Conservation (phyloP, 208 protist genomes). For the Tritrichomonas foetus region DNA sequence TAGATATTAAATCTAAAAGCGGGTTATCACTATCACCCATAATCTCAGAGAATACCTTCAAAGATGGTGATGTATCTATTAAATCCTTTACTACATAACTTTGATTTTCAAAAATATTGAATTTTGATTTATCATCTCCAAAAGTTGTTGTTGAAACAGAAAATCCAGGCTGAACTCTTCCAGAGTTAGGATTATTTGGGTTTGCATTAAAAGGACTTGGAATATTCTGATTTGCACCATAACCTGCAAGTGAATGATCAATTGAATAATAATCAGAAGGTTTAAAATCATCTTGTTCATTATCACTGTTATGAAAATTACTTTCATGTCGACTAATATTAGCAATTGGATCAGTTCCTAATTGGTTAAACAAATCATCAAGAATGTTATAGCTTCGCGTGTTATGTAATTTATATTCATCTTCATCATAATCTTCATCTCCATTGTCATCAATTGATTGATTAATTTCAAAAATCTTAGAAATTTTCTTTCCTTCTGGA, state of each 20-base stretch:
- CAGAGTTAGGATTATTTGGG: no score
- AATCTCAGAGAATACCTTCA: neutral
- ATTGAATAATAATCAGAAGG: no score
- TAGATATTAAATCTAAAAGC: neutral
- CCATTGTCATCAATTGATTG: neutral
- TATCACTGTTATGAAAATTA: no score
- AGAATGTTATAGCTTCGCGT: neutral
- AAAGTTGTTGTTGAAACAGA: no score
- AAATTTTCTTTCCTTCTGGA: neutral
- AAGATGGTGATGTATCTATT: neutral
- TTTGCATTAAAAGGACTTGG: no score
- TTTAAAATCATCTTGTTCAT: no score
- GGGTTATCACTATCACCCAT: neutral
- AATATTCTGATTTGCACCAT: no score
- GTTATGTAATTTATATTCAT: neutral
- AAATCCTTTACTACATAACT: neutral
- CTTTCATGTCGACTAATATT: no score
- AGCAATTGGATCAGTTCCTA: no score
- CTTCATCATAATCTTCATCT: neutral
- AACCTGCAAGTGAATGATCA: no score
- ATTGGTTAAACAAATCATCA: neutral
- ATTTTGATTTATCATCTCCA: no score
- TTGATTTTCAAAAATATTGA: conserved; percentile 2
- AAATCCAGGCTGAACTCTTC: no score
- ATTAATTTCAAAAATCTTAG: neutral